Conservation (phyloP, 2,329 filamentous ascomycete genomes). For the Bipolaris bicolor region DNA sequence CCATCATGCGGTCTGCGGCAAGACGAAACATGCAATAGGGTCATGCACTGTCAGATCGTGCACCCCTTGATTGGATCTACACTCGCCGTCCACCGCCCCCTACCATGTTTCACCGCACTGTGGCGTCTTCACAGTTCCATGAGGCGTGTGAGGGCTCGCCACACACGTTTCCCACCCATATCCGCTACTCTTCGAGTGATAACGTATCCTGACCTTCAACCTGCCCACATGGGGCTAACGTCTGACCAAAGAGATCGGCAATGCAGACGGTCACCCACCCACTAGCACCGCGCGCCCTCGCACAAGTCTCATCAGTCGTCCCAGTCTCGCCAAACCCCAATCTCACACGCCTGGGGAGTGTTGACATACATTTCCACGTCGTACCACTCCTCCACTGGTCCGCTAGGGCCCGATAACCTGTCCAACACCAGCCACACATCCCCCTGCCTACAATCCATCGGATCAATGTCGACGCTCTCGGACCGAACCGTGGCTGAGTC, state of each 20-base stretch:
- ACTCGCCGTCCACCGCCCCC: slow-evolving; percentile 29
- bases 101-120: slow-evolving; percentile 21
- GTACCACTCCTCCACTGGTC: slow-evolving; percentile 57
- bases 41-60: slow-evolving; percentile 34
- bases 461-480: slow-evolving; percentile 75
- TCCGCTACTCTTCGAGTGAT: not conserved
- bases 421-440: slow-evolving; percentile 84
- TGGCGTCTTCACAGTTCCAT: slow-evolving; percentile 3
- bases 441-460: slow-evolving; percentile 60
- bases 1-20: slow-evolving; percentile 29
- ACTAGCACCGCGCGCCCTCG: not conserved
- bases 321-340: slow-evolving; percentile 56
- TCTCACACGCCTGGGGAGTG: slow-evolving; percentile 50
- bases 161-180: not conserved
- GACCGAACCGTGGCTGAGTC: slow-evolving; percentile 72
- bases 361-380: slow-evolving; percentile 56
- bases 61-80: slow-evolving; percentile 33
- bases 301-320: slow-evolving; percentile 38
- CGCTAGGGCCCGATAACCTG: slow-evolving; percentile 67
- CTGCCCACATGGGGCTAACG: not conserved
- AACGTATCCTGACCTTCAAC: slow-evolving; percentile 1
- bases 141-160: slow-evolving; percentile 4
- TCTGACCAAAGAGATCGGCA: slow-evolving; percentile 10
- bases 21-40: slow-evolving; percentile 29
- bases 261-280: slow-evolving; percentile 9